Evolutionary conservation across 1,284 basidiomycete genomes (phyloP).

Genomic region (Rhodotorula glutinis): DNA sequence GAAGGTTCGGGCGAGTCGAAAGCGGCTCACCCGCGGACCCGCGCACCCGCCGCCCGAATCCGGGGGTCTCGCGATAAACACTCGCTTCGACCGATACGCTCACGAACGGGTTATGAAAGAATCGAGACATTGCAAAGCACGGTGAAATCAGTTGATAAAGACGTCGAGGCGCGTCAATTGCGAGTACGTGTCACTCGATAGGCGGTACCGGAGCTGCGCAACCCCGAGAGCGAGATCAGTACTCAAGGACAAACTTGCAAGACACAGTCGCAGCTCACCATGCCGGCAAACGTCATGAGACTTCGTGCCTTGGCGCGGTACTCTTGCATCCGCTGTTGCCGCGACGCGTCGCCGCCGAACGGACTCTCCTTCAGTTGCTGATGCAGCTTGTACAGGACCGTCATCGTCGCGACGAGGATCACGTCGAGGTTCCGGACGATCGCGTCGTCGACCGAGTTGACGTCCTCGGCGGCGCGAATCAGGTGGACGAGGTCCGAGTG

Average conservation of each 20-base stretch:
- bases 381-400: constrained; percentile 75
- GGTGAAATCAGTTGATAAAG: constrained; percentile 41
- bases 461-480: constrained; percentile 82
- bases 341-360: constrained; percentile 63
- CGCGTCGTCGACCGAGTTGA: constrained; percentile 78
- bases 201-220: constrained; percentile 66
- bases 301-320: constrained; percentile 49
- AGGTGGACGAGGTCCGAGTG: constrained; percentile 77
- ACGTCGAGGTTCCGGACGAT: constrained; percentile 85
- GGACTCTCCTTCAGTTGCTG: constrained; percentile 70
- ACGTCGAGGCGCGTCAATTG: constrained; percentile 42
- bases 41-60: too few species aligned
- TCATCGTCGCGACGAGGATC: constrained; percentile 91
- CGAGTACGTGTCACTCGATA: constrained; percentile 81
- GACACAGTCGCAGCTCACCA: constrained; percentile 48
- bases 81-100: too few species aligned
- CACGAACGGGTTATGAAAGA: too few species aligned
- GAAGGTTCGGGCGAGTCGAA: too few species aligned
- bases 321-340: constrained; percentile 63
- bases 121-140: too few species aligned
- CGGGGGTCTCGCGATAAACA: too few species aligned
- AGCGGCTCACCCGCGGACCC: constrained; percentile 1
- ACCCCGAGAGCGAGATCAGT: constrained; percentile 2
- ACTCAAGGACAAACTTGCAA: neutral
- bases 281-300: constrained; percentile 81